These are phyloP conservation scores for Boeremia exigua DNA, from an alignment of 2,329 filamentous ascomycete species.

Conservation along the genomic window DNA sequence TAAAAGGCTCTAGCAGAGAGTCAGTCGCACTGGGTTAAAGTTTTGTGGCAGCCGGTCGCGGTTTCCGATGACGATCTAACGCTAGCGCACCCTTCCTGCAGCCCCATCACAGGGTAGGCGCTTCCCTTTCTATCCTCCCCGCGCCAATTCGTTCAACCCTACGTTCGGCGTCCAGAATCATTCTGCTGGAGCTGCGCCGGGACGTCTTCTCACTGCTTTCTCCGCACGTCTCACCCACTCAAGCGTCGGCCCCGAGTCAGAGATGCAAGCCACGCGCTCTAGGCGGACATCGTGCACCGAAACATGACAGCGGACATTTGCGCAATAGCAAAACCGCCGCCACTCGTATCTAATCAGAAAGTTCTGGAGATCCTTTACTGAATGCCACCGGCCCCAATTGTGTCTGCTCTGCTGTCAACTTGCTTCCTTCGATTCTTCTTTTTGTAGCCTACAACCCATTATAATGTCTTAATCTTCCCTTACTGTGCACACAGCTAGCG, in stretches of 20 bases:
- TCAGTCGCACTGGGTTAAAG: background rate
- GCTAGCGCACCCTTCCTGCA: constrained; percentile 2
- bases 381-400: background rate
- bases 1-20: constrained; percentile 5
- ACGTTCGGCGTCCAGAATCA: background rate
- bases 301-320: constrained; percentile 22
- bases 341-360: constrained; percentile 5
- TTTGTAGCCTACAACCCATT: background rate
- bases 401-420: background rate
- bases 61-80: constrained; percentile 13
- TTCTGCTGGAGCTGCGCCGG: constrained; percentile 1
- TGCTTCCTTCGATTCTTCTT: background rate
- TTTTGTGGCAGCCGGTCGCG: constrained; percentile 16
- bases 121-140: constrained; percentile 1
- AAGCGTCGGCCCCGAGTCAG: constrained; percentile 2
- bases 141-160: constrained; percentile 12
- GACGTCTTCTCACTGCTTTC: background rate
- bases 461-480: constrained; percentile 15
- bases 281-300: constrained; percentile 11
- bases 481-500: background rate
- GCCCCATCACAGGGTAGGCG: constrained; percentile 11
- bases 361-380: constrained; percentile 13
- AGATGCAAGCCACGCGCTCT: constrained; percentile 10
- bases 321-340: constrained; percentile 14
- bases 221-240: constrained; percentile 11